Percentiles rank a stretch among this genome's conserved stretches.
Evolutionary conservation across 208 protist genomes (phyloP).

Genomic region (Porcisia deanei): DNA sequence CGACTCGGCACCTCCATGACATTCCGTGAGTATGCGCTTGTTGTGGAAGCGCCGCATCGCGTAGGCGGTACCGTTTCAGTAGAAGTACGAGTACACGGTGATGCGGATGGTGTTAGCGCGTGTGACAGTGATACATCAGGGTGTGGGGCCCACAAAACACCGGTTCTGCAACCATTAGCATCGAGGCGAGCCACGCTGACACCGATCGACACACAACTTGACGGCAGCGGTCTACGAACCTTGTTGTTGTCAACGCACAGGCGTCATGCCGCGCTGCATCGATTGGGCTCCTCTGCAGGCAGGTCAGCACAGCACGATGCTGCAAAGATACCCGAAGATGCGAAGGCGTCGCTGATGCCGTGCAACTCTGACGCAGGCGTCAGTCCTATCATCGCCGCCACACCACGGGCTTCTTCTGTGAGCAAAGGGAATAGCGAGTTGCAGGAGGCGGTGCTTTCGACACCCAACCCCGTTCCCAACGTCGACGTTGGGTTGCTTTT

Average conservation of each 20-base stretch:
- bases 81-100: not conserved
- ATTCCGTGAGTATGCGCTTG: constrained; percentile 54
- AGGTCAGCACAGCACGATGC: not conserved
- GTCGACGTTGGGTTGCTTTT: not conserved
- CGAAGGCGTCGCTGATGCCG: not conserved
- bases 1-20: constrained; percentile 45
- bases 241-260: not conserved
- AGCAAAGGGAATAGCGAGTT: not conserved
- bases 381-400: not conserved
- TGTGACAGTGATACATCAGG: not conserved
- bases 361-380: no score
- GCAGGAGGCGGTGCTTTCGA: not conserved
- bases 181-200: constrained; percentile 12
- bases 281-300: not conserved
- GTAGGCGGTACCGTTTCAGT: not conserved
- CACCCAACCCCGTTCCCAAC: not conserved
- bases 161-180: constrained; percentile 2
- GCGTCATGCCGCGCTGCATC: not conserved
- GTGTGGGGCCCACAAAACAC: constrained; percentile 2
- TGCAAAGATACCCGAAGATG: not conserved
- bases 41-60: not conserved
- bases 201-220: constrained; percentile 3
- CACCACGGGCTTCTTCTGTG: not conserved
- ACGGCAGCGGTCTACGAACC: constrained; percentile 6
- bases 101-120: not conserved